These are phyloP conservation scores for Dryas integrifolia DNA, from an alignment of 331 rosid species.

Conservation along the genomic window DNA sequence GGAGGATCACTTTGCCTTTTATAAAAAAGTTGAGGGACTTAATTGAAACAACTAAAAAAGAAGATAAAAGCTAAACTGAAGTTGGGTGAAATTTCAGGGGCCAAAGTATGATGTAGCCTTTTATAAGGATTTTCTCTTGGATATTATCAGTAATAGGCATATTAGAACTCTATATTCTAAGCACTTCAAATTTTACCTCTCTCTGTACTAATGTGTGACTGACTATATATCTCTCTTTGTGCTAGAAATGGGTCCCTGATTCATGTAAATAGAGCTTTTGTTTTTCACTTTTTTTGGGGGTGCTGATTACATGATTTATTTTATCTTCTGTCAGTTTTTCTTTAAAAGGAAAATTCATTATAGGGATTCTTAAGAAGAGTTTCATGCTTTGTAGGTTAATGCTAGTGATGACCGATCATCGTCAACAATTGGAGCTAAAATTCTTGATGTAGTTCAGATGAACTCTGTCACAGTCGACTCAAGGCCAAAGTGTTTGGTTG, in stretches of 20 bases:
- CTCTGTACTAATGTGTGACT: too few species aligned
- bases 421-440: slow-evolving; percentile 77
- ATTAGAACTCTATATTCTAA: not conserved
- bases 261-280: too few species aligned
- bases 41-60: not conserved
- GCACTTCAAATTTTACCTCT: not conserved
- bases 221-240: too few species aligned
- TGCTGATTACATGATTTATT: too few species aligned
- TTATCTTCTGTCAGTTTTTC: too few species aligned
- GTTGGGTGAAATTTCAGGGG: not conserved
- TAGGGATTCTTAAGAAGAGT: slow-evolving; percentile 7
- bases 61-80: not conserved
- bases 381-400: slow-evolving; percentile 61
- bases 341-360: not conserved
- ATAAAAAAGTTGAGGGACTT: not conserved
- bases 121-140: too few species aligned
- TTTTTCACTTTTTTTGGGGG: too few species aligned
- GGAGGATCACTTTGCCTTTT: not conserved
- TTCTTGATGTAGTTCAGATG: slow-evolving; percentile 82
- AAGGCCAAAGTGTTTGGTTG: slow-evolving; percentile 87
- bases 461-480: slow-evolving; percentile 65
- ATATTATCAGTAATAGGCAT: not conserved
- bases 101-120: too few species aligned
- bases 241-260: too few species aligned
- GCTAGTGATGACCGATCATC: slow-evolving; percentile 97